These are phyloP conservation scores for Lactarius trivialis DNA, from an alignment of 768 basidiomycete species.

Conservation along the genomic window DNA sequence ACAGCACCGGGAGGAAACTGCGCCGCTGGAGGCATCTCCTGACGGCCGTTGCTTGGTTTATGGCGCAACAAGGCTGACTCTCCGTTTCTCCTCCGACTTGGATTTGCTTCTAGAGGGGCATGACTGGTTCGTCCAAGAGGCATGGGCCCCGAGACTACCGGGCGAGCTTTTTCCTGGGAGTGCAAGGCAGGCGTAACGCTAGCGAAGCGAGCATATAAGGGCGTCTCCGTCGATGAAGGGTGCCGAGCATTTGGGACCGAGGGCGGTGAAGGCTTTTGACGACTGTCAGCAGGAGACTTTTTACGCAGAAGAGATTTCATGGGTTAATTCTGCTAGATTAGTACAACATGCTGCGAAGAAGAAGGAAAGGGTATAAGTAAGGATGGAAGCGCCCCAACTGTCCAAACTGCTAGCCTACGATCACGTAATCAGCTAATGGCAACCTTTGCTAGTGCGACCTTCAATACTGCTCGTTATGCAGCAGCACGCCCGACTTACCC, in stretches of 20 bases:
- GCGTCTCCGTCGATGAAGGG: slow-evolving; percentile 17
- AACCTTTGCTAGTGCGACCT: slow-evolving; percentile 65
- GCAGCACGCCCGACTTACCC: slow-evolving; percentile 72
- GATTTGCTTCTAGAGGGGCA: background rate
- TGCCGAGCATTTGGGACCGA: slow-evolving; percentile 4
- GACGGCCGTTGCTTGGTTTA: background rate
- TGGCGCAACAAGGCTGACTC: background rate
- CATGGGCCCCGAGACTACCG: slow-evolving; percentile 27
- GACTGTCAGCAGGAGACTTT: slow-evolving; percentile 6
- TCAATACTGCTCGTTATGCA: slow-evolving; percentile 63
- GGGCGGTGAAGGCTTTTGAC: slow-evolving; percentile 3
- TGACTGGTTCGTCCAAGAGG: slow-evolving; percentile 21
- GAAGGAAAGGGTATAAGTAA: slow-evolving; percentile 7
- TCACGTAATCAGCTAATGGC: slow-evolving; percentile 44
- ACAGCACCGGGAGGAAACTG: background rate
- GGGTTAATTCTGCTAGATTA: slow-evolving; percentile 3
- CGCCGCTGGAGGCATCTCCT: background rate
- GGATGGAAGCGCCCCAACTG: slow-evolving; percentile 5
- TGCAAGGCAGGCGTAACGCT: slow-evolving; percentile 13
- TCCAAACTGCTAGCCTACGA: background rate
- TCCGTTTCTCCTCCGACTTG: slow-evolving; percentile 5
- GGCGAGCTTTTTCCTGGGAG: slow-evolving; percentile 10
- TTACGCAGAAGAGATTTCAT: slow-evolving; percentile 23
- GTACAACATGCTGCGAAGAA: slow-evolving; percentile 2
- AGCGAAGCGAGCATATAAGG: slow-evolving; percentile 29